phyloP scores from a whole-genome alignment of 176 grass and related monocot species.

The Hordeum vulgare region DNA sequence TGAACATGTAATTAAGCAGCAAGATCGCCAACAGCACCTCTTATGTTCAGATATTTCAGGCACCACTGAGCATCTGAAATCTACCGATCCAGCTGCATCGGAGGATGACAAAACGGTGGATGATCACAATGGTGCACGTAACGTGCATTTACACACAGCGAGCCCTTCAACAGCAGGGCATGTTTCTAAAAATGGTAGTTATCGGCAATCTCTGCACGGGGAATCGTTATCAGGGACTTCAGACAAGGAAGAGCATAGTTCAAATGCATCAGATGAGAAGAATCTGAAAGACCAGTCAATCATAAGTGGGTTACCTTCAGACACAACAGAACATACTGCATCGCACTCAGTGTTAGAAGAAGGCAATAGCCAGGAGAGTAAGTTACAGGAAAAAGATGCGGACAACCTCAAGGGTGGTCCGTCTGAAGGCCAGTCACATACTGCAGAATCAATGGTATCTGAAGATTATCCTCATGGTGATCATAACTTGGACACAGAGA shows the following conservation, averaged over 20 bases:
- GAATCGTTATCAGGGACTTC: constrained; percentile 8
- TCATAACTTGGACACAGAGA: constrained; percentile 31
- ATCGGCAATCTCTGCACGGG: constrained; percentile 13
- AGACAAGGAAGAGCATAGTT: constrained; percentile 3
- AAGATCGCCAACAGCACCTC: not conserved
- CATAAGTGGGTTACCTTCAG: not conserved
- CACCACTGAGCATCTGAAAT: not conserved
- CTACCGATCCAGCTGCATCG: not conserved
- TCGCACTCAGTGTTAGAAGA: not conserved
- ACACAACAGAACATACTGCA: not conserved
- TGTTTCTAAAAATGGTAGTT: constrained; percentile 9
- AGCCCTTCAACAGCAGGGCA: constrained; percentile 9
- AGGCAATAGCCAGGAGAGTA: not conserved
- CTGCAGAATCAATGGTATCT: constrained; percentile 18
- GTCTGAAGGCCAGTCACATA: not conserved
- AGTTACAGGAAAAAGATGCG: constrained; percentile 10
- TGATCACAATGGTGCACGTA: not conserved
- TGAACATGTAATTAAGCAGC: constrained; percentile 8
- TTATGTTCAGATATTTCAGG: constrained; percentile 25
- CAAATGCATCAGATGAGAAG: constrained; percentile 15
- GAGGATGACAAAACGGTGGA: constrained; percentile 17
- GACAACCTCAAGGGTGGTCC: not conserved
- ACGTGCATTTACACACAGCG: not conserved
- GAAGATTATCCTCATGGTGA: constrained; percentile 24
- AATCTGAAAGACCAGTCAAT: constrained; percentile 5